Base-by-base conservation (phyloP, 495 filamentous ascomycete species). In the Talaromyces wortmannii region DNA sequence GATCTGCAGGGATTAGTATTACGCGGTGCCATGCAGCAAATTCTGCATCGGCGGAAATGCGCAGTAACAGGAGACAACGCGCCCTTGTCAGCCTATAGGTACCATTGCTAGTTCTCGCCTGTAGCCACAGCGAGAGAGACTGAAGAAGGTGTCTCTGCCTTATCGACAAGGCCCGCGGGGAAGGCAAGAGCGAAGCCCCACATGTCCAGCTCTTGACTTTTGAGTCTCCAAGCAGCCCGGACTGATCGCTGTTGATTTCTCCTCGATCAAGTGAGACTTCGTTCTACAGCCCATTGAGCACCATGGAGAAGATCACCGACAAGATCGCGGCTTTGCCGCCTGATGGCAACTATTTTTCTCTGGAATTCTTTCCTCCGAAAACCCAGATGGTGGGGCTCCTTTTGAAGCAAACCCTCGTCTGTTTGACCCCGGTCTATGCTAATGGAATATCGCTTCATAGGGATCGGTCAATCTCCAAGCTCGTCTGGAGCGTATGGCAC, bases 281-380 rank as follows among this genome's bases (percentile, higher is more conserved):
- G 6, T 50, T 11, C 23, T 23, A 2, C 23, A 23, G 23, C 6
- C 13, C 52, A 12, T 30, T 17, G 50, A 23, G 30, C 53, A 66
- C 40, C 44, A 92, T 92, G 87, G 87, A 94, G 71, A 96, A 90
- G 72, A 90, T 98, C 66, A 96, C 91, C 52, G 88, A 95, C 77
- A 97, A 97, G 80, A 91, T 97, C 63, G 88, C 89, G 70, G 90
- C 90, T 58, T 73, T 98, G 73, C 88, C 90, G 66, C 80, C 85
- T 40, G 83, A 87, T 69, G 80, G 81, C 51, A 83, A 83, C 62
- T 98, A 92, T 77, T 92, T 96, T 74, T 97, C 95, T 32, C 86
- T 97, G 61, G 95, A 98, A 76, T 98, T 98, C 82, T 97, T 98
- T 72, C 94, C 94, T 53, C 95, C 95, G 51, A 97, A 96, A 73